These are phyloP conservation scores for Picochlorum sp. DNA, from an alignment of 139 green algal genomes.

Conservation along the genomic window DNA sequence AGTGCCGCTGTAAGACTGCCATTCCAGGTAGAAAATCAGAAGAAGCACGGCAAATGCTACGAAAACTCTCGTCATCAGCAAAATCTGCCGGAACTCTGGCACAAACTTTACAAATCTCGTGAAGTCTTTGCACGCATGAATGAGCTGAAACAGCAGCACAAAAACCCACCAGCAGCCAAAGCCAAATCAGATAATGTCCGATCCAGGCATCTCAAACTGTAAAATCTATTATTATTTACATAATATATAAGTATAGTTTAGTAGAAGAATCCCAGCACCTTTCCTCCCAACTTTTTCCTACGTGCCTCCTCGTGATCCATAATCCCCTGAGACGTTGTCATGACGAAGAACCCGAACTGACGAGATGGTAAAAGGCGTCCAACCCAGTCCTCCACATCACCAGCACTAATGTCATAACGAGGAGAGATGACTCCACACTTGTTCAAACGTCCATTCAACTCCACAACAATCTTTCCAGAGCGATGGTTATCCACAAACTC, in stretches of 20 bases:
- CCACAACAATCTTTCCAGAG: slow-evolving; percentile 97
- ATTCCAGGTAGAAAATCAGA: slow-evolving; percentile 47
- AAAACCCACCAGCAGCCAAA: neutral
- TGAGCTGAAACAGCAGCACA: slow-evolving; percentile 18
- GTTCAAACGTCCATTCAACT: slow-evolving; percentile 98
- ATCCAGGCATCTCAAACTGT: slow-evolving; percentile 5
- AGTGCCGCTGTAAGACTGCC: slow-evolving; percentile 19
- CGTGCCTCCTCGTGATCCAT: slow-evolving; percentile 99
- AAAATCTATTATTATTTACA: slow-evolving; percentile 14
- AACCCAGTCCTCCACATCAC: slow-evolving; percentile 88
- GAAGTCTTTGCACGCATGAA: slow-evolving; percentile 61
- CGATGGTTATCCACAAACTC: slow-evolving; percentile 98
- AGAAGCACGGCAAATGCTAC: slow-evolving; percentile 4
- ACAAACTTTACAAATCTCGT: slow-evolving; percentile 43
- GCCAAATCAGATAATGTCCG: neutral
- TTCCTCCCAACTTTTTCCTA: slow-evolving; percentile 89
- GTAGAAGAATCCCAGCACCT: slow-evolving; percentile 87
- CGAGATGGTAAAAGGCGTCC: slow-evolving; percentile 91
- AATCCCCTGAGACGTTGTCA: slow-evolving; percentile 96
- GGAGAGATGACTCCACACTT: slow-evolving; percentile 98
- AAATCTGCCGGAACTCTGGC: slow-evolving; percentile 12
- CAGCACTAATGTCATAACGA: slow-evolving; percentile 83
- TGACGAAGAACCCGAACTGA: slow-evolving; percentile 95
- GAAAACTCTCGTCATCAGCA: slow-evolving; percentile 12
- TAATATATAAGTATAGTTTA: slow-evolving; percentile 33